Percentiles rank a stretch among this genome's conserved stretches.
These are phyloP conservation scores for Globisporangium okanoganense DNA, from an alignment of 352 stramenopile species.

Conservation along the genomic window DNA sequence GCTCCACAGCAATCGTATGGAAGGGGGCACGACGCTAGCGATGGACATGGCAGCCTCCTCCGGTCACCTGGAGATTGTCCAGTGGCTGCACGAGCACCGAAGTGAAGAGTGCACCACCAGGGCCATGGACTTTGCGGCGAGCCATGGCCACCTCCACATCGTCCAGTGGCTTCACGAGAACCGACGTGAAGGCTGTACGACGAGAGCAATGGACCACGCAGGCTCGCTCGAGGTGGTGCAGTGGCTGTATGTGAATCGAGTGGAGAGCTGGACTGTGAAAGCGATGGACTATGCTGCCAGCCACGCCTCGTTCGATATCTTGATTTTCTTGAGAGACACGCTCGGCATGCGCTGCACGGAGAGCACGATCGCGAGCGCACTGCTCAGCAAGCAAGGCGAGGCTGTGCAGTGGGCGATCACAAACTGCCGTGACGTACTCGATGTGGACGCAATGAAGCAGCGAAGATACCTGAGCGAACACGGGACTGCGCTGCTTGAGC, in stretches of 20 bases:
- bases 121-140: constrained; percentile 54
- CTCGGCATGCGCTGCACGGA: too few species aligned
- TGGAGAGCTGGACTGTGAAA: not conserved
- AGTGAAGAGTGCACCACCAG: constrained; percentile 51
- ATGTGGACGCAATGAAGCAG: too few species aligned
- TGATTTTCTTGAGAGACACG: not conserved
- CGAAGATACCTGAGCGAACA: too few species aligned
- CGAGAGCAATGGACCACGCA: not conserved
- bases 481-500: too few species aligned
- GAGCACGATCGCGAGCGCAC: too few species aligned
- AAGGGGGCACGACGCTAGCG: not conserved
- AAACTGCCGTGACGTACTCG: too few species aligned
- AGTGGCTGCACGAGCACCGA: constrained; percentile 56
- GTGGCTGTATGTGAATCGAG: not conserved
- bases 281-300: not conserved
- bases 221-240: not conserved
- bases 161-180: constrained; percentile 3
- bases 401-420: too few species aligned
- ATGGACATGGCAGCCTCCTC: not conserved
- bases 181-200: constrained; percentile 4
- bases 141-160: not conserved
- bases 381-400: too few species aligned
- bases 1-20: not conserved
- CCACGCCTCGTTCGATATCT: not conserved
- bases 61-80: constrained; percentile 22